Evolutionary conservation across 1,284 basidiomycete genomes (phyloP), one percentile per base, ranked within the genome.

Genomic region (Prillingera fragicola): DNA sequence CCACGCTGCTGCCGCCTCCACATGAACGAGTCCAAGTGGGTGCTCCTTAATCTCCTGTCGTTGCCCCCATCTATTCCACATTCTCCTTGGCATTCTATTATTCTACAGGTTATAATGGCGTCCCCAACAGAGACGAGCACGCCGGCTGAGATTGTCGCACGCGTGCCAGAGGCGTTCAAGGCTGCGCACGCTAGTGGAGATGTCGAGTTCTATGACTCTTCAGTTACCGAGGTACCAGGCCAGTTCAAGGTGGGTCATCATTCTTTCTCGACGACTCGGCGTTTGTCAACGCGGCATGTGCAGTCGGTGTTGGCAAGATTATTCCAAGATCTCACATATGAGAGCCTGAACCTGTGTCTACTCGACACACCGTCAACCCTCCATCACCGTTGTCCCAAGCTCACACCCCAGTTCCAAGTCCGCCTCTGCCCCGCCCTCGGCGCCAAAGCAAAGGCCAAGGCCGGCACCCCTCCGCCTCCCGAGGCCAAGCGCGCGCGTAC

Each of bases 381-480:
- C 17, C 28, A 15, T 29, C 29, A 27, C 23, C 15, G 36, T 32
- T 15, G 3, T 33, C n/a, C 23, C 27, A 26, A 15, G 41, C 19
- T 29, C 8, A n/a, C 38, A 52, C 14, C 5, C 13, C 33, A 92
- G 88, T 90, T 85, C 68, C 78, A 89, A 67, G 78, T 92, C 45
- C 77, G 83, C 46, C 66, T 86, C 17, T 91, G 88, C 60, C 84
- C 86, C 17, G 84, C 86, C 0, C 72, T 92, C 28, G 81, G 83
- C 61, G 77, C 84, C 54, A 92, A 91, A 65, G 43, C 56, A 12
- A 60, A 59, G 50, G 60, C 57, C n/a, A 63, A 67, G 38, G 33
- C 24, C 5, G 57, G 60, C 27, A 51, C 51, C 21, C 50, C 62
- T 13, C 55, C 47, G 2, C 54, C 56, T 3, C 57, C 58, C 4